These are phyloP conservation scores for Paramecium primaurelia DNA, from an alignment of 73 alveolate species.

Conservation along the genomic window DNA sequence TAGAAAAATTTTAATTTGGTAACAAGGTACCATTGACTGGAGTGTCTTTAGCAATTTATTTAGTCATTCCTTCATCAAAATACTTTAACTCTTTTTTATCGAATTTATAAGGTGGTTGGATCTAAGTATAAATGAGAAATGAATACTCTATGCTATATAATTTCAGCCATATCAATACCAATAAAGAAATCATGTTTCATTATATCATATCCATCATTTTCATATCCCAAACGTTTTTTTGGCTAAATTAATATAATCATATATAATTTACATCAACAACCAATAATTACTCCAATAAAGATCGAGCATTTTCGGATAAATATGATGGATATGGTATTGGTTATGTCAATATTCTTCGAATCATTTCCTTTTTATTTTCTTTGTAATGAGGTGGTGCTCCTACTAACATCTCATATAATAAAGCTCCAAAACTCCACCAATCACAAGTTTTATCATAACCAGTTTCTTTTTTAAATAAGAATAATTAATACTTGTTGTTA, in stretches of 20 bases:
- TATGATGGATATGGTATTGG: slow-evolving; percentile 47
- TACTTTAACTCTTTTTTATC: slow-evolving; percentile 24
- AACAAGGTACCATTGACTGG: slow-evolving; percentile 43
- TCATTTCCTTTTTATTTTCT: slow-evolving; percentile 58
- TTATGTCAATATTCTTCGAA: slow-evolving; percentile 29
- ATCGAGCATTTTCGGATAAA: slow-evolving; percentile 23
- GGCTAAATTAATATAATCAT: neutral
- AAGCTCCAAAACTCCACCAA: slow-evolving; percentile 67
- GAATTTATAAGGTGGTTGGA: slow-evolving; percentile 49
- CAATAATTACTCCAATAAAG: neutral
- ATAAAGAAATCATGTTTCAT: slow-evolving; percentile 61
- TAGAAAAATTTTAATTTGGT: slow-evolving; percentile 16
- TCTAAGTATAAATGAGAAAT: slow-evolving; percentile 24
- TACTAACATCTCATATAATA: slow-evolving; percentile 52
- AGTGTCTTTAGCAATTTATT: slow-evolving; percentile 32
- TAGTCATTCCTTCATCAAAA: slow-evolving; percentile 30
- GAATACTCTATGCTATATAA: slow-evolving; percentile 51
- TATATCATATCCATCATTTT: slow-evolving; percentile 58
- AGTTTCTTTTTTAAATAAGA: neutral
- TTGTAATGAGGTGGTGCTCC: slow-evolving; percentile 61
- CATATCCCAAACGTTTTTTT: slow-evolving; percentile 62
- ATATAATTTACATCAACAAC: slow-evolving; percentile 46
- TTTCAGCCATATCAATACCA: slow-evolving; percentile 60
- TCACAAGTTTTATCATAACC: slow-evolving; percentile 62
- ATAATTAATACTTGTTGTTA: slow-evolving; percentile 23